These are phyloP conservation scores for Tricholoma terreum DNA, from an alignment of 768 basidiomycete species.

Conservation along the genomic window DNA sequence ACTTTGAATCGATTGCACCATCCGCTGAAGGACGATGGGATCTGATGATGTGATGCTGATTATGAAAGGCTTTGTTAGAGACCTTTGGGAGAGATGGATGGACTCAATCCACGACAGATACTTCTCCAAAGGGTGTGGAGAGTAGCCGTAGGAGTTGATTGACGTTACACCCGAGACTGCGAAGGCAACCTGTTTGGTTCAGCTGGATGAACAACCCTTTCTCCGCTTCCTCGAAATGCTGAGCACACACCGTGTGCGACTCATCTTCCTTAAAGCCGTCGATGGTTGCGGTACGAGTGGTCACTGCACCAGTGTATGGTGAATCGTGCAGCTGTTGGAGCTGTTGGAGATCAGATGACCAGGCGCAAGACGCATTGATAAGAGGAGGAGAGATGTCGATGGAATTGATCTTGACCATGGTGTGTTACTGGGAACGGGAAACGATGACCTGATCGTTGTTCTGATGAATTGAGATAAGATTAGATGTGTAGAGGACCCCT, in stretches of 20 bases:
- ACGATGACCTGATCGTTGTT: background rate
- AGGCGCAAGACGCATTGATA: constrained; percentile 77
- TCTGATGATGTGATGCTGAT: constrained; percentile 73
- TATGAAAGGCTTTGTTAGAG: constrained; percentile 54
- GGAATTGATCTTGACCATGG: constrained; percentile 58
- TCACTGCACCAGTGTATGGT: constrained; percentile 72
- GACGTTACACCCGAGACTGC: constrained; percentile 50
- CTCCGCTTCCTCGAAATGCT: background rate
- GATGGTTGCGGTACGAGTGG: constrained; percentile 73
- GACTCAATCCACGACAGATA: constrained; percentile 67
- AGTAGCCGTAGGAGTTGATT: constrained; percentile 86
- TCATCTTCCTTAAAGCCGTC: constrained; percentile 67
- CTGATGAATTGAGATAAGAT: constrained; percentile 8
- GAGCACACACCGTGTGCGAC: constrained; percentile 52
- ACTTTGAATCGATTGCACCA: constrained; percentile 59
- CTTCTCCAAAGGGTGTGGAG: constrained; percentile 63
- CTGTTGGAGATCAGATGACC: constrained; percentile 70
- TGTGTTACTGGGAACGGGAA: background rate
- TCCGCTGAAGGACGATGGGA: constrained; percentile 44
- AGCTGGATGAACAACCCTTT: constrained; percentile 2
- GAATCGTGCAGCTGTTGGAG: constrained; percentile 64
- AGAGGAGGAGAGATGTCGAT: constrained; percentile 61
- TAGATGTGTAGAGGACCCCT: constrained; percentile 17
- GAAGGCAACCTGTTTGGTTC: constrained; percentile 56
- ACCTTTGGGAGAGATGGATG: constrained; percentile 37